phyloP scores from a whole-genome alignment of 1,284 basidiomycete species.

The Erythrobasidium hasegawianum region DNA sequence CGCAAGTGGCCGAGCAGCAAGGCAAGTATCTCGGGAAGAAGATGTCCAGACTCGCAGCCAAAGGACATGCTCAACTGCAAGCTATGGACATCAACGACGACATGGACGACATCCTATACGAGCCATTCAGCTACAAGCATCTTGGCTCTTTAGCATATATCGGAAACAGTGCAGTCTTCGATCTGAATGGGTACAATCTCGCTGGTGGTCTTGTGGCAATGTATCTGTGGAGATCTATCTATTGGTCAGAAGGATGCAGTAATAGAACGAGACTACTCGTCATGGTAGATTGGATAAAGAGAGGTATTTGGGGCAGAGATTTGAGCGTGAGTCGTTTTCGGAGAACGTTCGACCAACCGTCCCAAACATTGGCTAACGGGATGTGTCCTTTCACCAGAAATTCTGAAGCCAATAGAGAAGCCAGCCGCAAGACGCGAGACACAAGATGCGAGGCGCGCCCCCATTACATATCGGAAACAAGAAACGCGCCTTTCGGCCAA shows the following conservation, averaged over 20 bases:
- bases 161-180: slow-evolving; percentile 88
- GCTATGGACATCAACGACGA: slow-evolving; percentile 55
- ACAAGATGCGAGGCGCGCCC: too few species aligned
- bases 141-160: slow-evolving; percentile 39
- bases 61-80: slow-evolving; percentile 53
- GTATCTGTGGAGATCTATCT: slow-evolving; percentile 60
- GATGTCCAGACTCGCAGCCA: slow-evolving; percentile 64
- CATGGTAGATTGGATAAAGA: slow-evolving; percentile 79
- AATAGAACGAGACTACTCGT: slow-evolving; percentile 76
- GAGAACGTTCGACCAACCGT: too few species aligned
- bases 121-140: slow-evolving; percentile 67
- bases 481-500: too few species aligned
- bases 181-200: slow-evolving; percentile 52
- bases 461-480: too few species aligned
- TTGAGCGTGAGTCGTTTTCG: slow-evolving; percentile 15
- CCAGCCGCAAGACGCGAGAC: too few species aligned
- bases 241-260: slow-evolving; percentile 93
- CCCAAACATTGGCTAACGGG: too few species aligned
- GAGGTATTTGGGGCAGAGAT: slow-evolving; percentile 35
- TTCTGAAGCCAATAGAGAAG: too few species aligned
- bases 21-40: slow-evolving; percentile 88
- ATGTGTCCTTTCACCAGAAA: too few species aligned
- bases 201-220: slow-evolving; percentile 73
- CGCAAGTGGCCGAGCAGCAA: slow-evolving; percentile 87
- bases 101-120: slow-evolving; percentile 60